Base-by-base conservation (phyloP, 169 alveolate genomes). In the Cryptosporidium sp. region DNA sequence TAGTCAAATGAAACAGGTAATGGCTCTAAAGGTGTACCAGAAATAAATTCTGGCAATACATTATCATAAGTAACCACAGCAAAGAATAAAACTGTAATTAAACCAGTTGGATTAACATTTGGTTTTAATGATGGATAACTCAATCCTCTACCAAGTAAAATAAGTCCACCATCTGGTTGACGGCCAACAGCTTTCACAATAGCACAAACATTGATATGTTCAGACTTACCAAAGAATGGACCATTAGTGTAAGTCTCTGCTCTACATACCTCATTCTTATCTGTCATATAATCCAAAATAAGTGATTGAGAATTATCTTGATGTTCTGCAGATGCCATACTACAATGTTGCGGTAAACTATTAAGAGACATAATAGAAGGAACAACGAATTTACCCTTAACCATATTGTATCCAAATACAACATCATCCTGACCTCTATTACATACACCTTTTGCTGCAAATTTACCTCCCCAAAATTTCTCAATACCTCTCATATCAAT, bases 241-340 rank as follows among this genome's bases (percentile, higher is more conserved):
- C 69, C 62, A 61, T 80, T 58, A 4, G 68, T 62, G 31, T 59
- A 29, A 43, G 65, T 80, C 35, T 80, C 80, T 43, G 89, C 59
- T 33, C 80, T 69, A 23, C 89, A 80, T 8, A 80, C 89, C 35
- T 80, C 48, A 62, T 80, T 80, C 67, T 62, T 62, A 43, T 80
- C 75, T 18, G 45, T 59, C 89, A 80, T 80, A 80, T 80, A 80
- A 80, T 80, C 89, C 75, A 80, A 65, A 61, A 80, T 80, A 33
- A 80, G 70, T 61, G 89, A 62, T 61, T 59, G 58, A 2, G 89
- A 80, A 48, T 80, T 37, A 39, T 80, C 89, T 43, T 37, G 89
- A 48, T 80, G 89, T 48, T 80, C 89, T 6, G 65, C 29, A 1
- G 89, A 2, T 31, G 89, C 35, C 69, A 80, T 41, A 29, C 52